Evolutionary conservation across 768 basidiomycete species (phyloP), one percentile per base, ranked within the genome.

Genomic region (Naganishia friedmannii): DNA sequence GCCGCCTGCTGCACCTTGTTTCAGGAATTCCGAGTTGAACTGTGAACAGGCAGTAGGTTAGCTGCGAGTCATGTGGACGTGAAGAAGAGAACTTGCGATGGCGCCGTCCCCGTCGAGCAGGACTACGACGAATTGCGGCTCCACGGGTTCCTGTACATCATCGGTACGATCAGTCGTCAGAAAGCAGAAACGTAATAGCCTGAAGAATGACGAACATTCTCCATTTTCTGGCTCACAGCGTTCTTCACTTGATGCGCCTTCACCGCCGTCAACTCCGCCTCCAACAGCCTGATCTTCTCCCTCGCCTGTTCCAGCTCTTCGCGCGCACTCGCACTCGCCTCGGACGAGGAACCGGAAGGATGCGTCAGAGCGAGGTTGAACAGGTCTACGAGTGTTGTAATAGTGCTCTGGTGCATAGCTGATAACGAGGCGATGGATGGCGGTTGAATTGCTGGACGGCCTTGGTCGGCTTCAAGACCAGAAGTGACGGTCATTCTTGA

Each of bases 31-130:
- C 28, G 73, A 74, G 39, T 77, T 69, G 68, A 78, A 78, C 78
- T 77, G 54, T 37, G n/a, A 1, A 54, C 13, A 39, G 21, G 29
- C 10, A 34, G 4, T 26, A 0, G 13, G 69, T 42, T 19, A 65
- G 53, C 5, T 54, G 6, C 34, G 21, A 28, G 21, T n/a, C 29
- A 15, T 31, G 17, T 19, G 7, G 15, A 13, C 7, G 19, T 39
- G 7, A 31, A 32, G 6, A 32, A 21, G 53, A 23, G 19, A 3
- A 72, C 74, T 73, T 65, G 77, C 77, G 32, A 79, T 76, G 9
- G 75, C 65, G 15, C 73, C 74, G 42, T 78, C 77, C 1, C 76
- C 76, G 45, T 78, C 76, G 12, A 80, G 72, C 3, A 78, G 58
- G n/a, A 77, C 68, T 1, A 73, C 73, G 1, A 73, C 71, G 57